phyloP scores from a whole-genome alignment of 805 yeast species.

The Kluyveromyces starmeri region DNA sequence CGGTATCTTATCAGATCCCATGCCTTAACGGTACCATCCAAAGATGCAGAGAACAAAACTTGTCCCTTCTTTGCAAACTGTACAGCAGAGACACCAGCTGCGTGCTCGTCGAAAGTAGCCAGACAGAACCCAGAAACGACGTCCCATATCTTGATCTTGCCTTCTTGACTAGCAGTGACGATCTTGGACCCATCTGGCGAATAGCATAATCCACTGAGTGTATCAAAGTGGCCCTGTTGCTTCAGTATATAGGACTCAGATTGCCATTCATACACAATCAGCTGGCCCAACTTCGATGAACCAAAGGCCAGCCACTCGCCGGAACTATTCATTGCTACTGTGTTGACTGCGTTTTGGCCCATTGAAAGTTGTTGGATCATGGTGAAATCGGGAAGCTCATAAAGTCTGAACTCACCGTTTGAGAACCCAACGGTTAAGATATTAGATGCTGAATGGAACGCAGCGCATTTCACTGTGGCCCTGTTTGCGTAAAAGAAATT shows the following conservation, averaged over 20 bases:
- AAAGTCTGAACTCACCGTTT: constrained; percentile 84
- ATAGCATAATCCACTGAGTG: constrained; percentile 73
- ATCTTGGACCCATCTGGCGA: constrained; percentile 92
- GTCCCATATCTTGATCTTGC: constrained; percentile 96
- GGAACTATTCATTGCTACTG: constrained; percentile 65
- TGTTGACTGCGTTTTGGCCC: constrained; percentile 84
- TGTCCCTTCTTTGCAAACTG: constrained; percentile 85
- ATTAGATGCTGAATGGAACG: constrained; percentile 68
- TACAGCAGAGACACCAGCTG: constrained; percentile 79
- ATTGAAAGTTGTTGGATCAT: constrained; percentile 79
- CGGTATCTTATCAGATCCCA: constrained; percentile 93
- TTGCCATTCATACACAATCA: constrained; percentile 97
- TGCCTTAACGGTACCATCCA: constrained; percentile 95
- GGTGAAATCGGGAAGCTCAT: constrained; percentile 75
- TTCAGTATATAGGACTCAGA: constrained; percentile 90
- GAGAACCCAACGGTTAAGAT: constrained; percentile 81
- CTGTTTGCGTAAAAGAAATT: constrained; percentile 59
- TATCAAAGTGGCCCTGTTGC: constrained; percentile 95
- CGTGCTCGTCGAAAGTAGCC: constrained; percentile 85
- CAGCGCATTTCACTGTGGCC: constrained; percentile 65
- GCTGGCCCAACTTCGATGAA: constrained; percentile 81
- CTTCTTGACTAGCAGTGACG: constrained; percentile 94
- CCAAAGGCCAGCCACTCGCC: constrained; percentile 99
- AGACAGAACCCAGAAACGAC: constrained; percentile 85
- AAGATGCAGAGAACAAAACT: constrained; percentile 81